These are phyloP conservation scores for Hippophae rhamnoides DNA, from an alignment of 306 rosid genomes.

Conservation along the genomic window DNA sequence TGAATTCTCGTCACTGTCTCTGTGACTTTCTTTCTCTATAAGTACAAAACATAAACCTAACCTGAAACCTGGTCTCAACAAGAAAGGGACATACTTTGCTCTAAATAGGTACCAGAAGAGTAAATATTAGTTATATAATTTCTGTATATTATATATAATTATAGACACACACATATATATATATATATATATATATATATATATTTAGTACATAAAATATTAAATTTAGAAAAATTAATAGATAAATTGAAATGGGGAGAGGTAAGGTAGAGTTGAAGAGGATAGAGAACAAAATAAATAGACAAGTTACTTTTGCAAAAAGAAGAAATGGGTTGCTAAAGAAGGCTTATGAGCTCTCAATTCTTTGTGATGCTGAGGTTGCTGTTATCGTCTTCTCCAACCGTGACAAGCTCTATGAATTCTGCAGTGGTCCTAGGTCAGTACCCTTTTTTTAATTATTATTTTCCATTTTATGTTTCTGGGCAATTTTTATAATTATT, in stretches of 20 bases:
- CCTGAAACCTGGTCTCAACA: too few species aligned
- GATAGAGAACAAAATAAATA: constrained; percentile 75
- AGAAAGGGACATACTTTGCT: too few species aligned
- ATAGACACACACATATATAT: not conserved
- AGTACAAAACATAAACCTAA: too few species aligned
- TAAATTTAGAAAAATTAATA: not conserved
- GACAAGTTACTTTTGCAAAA: constrained; percentile 81
- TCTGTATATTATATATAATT: too few species aligned
- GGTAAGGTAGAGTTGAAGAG: constrained; percentile 85
- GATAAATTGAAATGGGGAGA: constrained; percentile 46
- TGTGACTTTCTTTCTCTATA: too few species aligned
- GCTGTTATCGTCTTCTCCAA: constrained; percentile 72
- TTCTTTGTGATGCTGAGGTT: constrained; percentile 81
- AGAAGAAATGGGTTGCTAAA: constrained; percentile 68
- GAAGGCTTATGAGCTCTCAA: constrained; percentile 80
- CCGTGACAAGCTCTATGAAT: constrained; percentile 76
- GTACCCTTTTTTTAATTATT: not conserved
- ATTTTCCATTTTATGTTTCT: too few species aligned
- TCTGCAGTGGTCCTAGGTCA: constrained; percentile 61
- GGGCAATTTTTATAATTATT: too few species aligned
- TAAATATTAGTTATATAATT: too few species aligned
- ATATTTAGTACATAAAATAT: not conserved
- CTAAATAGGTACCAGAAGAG: too few species aligned
- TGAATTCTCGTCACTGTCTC: too few species aligned
- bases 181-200: not conserved